Percentiles rank a stretch among this genome's conserved stretches.
phyloP scores from a whole-genome alignment of 768 basidiomycete species.

The Termitomyces sp. region DNA sequence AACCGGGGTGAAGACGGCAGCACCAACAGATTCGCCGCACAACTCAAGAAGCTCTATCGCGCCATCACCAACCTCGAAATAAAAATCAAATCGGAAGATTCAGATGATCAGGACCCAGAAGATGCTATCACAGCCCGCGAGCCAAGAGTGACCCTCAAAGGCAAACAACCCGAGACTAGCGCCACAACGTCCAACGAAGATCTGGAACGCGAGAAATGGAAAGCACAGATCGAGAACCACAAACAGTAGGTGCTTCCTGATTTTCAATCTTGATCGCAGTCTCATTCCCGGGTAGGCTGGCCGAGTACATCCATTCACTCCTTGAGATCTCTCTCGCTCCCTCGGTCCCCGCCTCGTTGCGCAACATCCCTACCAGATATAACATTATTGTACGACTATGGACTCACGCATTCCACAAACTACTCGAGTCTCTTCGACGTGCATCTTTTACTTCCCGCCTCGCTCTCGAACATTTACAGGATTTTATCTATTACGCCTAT shows the following conservation, averaged over 20 bases:
- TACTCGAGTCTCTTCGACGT: constrained; percentile 87
- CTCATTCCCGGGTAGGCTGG: constrained; percentile 51
- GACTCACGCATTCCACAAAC: constrained; percentile 86
- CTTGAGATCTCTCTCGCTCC: constrained; percentile 84
- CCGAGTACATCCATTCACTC: constrained; percentile 87
- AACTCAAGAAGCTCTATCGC: constrained; percentile 83
- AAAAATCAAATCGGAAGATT: constrained; percentile 62
- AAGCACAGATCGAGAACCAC: constrained; percentile 69
- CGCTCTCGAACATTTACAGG: constrained; percentile 89
- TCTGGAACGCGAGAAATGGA: constrained; percentile 73
- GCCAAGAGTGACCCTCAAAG: constrained; percentile 40
- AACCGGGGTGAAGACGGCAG: constrained; percentile 52
- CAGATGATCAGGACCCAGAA: constrained; percentile 46
- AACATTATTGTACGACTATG: constrained; percentile 94
- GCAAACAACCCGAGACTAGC: constrained; percentile 29
- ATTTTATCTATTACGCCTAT: constrained; percentile 95
- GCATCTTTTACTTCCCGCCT: constrained; percentile 66
- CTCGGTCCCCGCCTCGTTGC: constrained; percentile 81
- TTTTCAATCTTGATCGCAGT: constrained; percentile 4
- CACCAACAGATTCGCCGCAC: constrained; percentile 60
- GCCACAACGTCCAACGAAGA: constrained; percentile 39
- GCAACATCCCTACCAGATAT: constrained; percentile 89
- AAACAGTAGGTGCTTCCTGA: constrained; percentile 61
- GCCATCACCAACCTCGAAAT: constrained; percentile 77
- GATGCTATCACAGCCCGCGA: constrained; percentile 25